Evolutionary conservation across 345 rosid genomes (phyloP).

Genomic region (Eucalyptus sp.): DNA sequence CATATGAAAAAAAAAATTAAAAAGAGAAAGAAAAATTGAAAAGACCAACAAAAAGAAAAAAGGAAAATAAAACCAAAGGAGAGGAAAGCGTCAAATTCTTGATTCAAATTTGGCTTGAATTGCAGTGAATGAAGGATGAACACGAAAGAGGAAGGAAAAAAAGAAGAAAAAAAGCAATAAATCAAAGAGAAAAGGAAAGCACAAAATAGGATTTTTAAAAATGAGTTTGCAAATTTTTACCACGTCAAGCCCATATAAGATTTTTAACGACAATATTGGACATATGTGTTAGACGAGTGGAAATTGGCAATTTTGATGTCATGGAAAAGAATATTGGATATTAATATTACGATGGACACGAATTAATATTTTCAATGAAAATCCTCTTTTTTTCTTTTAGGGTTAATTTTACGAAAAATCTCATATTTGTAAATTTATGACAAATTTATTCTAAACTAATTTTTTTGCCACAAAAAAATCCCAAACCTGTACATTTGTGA

Average conservation of each 20-base stretch:
- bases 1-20: not conserved
- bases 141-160: not conserved
- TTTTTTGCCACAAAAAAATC: fast-evolving
- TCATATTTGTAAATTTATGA: fast-evolving
- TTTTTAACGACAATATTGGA: not conserved
- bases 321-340: not conserved
- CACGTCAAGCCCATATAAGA: not conserved
- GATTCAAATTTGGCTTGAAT: not conserved
- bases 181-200: not conserved
- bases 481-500: fast-evolving
- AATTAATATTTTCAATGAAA: not conserved
- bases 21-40: not conserved
- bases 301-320: not conserved
- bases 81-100: no score
- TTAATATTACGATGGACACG: not conserved
- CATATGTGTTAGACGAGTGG: not conserved
- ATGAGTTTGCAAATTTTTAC: not conserved
- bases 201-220: not conserved
- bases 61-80: not conserved
- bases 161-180: not conserved
- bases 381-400: fast-evolving
- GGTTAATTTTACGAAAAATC: fast-evolving
- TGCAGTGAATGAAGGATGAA: not conserved
- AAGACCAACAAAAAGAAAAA: not conserved
- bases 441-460: fast-evolving